phyloP scores from a whole-genome alignment of 1,139 yeast genomes.

The Geotrichum europaeum region DNA sequence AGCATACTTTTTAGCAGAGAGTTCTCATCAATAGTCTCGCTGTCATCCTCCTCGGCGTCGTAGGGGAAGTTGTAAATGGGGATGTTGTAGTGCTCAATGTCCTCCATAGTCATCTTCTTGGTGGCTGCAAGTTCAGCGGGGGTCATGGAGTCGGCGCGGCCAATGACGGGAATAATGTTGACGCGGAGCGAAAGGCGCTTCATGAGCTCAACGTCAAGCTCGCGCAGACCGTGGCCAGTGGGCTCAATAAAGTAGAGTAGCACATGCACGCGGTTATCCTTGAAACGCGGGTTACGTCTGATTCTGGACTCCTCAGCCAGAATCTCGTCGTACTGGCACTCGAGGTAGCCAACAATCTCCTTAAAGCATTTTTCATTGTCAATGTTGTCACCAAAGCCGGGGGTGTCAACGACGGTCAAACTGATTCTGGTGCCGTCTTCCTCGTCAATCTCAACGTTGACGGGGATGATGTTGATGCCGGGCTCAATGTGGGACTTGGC shows the following conservation, averaged over 20 bases:
- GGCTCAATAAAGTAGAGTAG: constrained; percentile 63
- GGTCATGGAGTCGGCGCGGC: constrained; percentile 81
- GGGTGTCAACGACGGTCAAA: constrained; percentile 65
- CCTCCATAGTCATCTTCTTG: constrained; percentile 61
- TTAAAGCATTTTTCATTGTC: constrained; percentile 62
- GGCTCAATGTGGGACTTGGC: constrained; percentile 42
- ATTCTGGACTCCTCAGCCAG: constrained; percentile 87
- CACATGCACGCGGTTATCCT: constrained; percentile 66
- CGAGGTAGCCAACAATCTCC: constrained; percentile 67
- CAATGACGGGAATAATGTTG: constrained; percentile 78
- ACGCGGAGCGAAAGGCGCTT: constrained; percentile 68
- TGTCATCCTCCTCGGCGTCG: constrained; percentile 56
- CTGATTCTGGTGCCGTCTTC: constrained; percentile 30
- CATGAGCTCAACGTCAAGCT: constrained; percentile 70
- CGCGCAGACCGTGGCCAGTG: constrained; percentile 67
- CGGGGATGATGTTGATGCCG: constrained; percentile 44
- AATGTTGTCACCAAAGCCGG: constrained; percentile 73
- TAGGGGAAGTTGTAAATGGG: constrained; percentile 79
- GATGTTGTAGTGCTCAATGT: constrained; percentile 67
- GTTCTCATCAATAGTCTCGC: constrained; percentile 74
- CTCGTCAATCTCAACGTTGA: constrained; percentile 42
- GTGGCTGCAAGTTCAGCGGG: constrained; percentile 60
- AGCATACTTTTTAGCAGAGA: constrained; percentile 62
- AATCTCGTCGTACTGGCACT: constrained; percentile 85
- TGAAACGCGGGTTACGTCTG: constrained; percentile 73